Evolutionary conservation across 2,329 filamentous ascomycete species (phyloP).

Genomic region (Fusarium domesticum): DNA sequence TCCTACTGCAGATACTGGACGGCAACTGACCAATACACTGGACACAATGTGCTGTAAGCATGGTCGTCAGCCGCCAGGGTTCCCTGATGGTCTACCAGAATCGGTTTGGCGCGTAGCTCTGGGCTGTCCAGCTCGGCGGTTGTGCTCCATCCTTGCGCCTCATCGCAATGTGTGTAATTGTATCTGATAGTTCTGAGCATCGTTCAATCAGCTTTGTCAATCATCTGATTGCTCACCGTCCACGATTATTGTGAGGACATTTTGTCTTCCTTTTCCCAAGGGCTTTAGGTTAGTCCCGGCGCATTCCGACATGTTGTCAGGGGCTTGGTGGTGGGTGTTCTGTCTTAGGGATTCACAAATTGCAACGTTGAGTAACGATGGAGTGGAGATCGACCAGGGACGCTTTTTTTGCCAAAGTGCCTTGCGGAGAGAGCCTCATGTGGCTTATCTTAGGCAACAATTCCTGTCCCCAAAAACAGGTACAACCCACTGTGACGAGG

Average conservation of each 20-base stretch:
- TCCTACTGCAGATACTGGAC: not conserved
- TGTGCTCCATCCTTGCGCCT: not conserved
- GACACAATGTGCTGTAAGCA: not conserved
- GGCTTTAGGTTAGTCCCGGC: too few species aligned
- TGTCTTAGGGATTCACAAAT: too few species aligned
- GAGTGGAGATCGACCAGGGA: too few species aligned
- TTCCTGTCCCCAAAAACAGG: too few species aligned
- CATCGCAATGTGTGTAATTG: not conserved
- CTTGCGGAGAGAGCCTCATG: too few species aligned
- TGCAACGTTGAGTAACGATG: too few species aligned
- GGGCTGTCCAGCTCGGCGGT: not conserved
- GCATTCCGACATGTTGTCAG: too few species aligned
- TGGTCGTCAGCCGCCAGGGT: not conserved
- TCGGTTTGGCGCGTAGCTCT: not conserved
- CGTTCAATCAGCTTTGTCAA: not conserved
- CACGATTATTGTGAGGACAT: not conserved
- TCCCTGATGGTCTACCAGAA: not conserved
- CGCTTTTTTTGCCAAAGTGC: too few species aligned
- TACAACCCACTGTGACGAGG: too few species aligned
- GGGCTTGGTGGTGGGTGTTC: too few species aligned
- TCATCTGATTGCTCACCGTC: slow-evolving; percentile 1
- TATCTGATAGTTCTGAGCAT: not conserved
- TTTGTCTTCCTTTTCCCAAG: too few species aligned
- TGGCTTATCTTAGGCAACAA: too few species aligned
- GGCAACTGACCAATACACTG: not conserved